Evolutionary conservation across 805 yeast genomes (phyloP).

Genomic region (Lachancea kluyveri): DNA sequence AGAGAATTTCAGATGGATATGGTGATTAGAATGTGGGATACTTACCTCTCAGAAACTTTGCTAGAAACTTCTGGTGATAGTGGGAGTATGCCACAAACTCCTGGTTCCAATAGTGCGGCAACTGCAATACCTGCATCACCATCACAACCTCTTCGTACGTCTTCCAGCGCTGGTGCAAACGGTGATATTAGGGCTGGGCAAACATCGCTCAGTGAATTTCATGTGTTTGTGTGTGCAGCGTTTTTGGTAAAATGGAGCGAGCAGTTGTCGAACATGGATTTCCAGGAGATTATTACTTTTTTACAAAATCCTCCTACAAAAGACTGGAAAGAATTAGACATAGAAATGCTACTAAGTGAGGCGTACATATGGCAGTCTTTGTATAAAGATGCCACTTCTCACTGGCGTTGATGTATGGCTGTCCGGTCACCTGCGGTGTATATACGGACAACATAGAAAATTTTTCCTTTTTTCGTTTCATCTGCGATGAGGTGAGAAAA

Average conservation of each 20-base stretch:
- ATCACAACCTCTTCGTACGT: slow-evolving; percentile 1
- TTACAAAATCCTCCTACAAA: slow-evolving; percentile 86
- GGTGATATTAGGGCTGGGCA: slow-evolving; percentile 18
- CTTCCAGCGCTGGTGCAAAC: slow-evolving; percentile 1
- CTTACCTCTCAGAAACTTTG: slow-evolving; percentile 66
- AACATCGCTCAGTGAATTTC: slow-evolving; percentile 66
- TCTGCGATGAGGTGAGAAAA: too few species aligned
- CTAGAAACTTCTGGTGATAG: slow-evolving; percentile 32
- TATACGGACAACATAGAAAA: too few species aligned
- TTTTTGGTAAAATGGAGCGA: slow-evolving; percentile 84
- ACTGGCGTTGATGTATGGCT: slow-evolving; percentile 53
- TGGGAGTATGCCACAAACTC: not conserved
- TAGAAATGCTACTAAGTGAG: slow-evolving; percentile 87
- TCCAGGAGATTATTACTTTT: slow-evolving; percentile 89
- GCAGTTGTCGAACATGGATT: slow-evolving; percentile 75
- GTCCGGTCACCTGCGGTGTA: too few species aligned
- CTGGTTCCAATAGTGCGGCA: slow-evolving; percentile 3
- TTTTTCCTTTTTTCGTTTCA: too few species aligned
- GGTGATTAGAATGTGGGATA: slow-evolving; percentile 96
- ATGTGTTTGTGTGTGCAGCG: slow-evolving; percentile 96
- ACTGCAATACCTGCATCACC: slow-evolving; percentile 5
- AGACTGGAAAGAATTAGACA: slow-evolving; percentile 81
- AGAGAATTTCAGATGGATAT: slow-evolving; percentile 76
- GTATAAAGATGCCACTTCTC: slow-evolving; percentile 86
- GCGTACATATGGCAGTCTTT: slow-evolving; percentile 96